Conservation (phyloP, 2,329 filamentous ascomycete species). For the Fusarium drepaniforme region DNA sequence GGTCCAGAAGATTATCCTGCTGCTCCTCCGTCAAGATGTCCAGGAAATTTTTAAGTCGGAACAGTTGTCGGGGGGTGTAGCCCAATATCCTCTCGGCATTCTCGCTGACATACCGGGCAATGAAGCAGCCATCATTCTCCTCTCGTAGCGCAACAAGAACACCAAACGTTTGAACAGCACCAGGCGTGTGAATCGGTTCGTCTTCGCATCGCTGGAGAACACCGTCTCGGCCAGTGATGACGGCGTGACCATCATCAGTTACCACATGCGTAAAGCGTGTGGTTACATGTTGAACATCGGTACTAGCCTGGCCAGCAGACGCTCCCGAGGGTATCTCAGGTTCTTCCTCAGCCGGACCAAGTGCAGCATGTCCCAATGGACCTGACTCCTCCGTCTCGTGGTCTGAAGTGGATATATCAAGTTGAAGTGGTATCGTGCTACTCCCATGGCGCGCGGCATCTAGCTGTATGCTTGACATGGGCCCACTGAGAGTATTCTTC, state of each 20-base stretch:
- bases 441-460: slow-evolving; percentile 57
- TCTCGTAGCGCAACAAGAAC: slow-evolving; percentile 80
- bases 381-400: slow-evolving; percentile 48
- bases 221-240: slow-evolving; percentile 84
- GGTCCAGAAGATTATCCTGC: slow-evolving; percentile 84
- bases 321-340: slow-evolving; percentile 26
- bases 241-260: slow-evolving; percentile 82
- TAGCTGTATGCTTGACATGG: slow-evolving; percentile 59
- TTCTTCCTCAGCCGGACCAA: slow-evolving; percentile 5
- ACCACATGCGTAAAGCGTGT: slow-evolving; percentile 83
- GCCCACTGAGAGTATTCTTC: slow-evolving; percentile 52
- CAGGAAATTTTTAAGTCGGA: slow-evolving; percentile 80
- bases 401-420: slow-evolving; percentile 50
- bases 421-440: slow-evolving; percentile 47
- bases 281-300: slow-evolving; percentile 67
- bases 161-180: slow-evolving; percentile 85
- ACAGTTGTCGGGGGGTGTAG: slow-evolving; percentile 81
- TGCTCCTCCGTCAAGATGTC: slow-evolving; percentile 88
- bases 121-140: slow-evolving; percentile 74
- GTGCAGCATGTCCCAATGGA: neutral
- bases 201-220: slow-evolving; percentile 87
- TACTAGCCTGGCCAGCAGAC: slow-evolving; percentile 39
- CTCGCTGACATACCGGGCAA: slow-evolving; percentile 82
- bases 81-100: slow-evolving; percentile 83
- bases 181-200: slow-evolving; percentile 90